phyloP scores from a whole-genome alignment of 139 green algal genomes.

The Asterochloris erici region DNA sequence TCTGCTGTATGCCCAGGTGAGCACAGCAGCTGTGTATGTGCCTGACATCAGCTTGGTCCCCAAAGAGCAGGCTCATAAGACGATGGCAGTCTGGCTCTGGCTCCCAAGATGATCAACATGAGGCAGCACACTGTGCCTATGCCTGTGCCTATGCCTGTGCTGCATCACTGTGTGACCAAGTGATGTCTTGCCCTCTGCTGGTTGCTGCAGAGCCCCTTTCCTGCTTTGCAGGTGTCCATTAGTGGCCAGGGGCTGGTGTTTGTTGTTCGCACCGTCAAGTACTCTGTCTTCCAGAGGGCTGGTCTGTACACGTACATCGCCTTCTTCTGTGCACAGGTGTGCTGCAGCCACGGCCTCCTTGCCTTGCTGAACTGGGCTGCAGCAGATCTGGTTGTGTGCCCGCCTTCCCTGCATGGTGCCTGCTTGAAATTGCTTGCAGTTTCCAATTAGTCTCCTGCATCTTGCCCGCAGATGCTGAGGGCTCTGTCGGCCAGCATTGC shows the following conservation, averaged over 20 bases:
- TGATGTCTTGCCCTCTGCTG: no score
- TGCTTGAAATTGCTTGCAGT: no score
- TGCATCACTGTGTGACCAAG: no score
- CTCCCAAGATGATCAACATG: no score
- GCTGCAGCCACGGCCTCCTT: not conserved
- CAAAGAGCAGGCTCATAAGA: no score
- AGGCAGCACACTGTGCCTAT: no score
- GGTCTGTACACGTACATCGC: slow-evolving; percentile 70
- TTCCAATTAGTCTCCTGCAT: no score
- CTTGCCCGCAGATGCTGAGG: no score
- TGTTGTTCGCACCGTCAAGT: slow-evolving; percentile 62
- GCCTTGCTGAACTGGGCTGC: not conserved
- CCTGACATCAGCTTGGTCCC: not conserved
- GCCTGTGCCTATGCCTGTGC: no score
- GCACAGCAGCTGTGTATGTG: not conserved
- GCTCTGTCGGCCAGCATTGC: no score
- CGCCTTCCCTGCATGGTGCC: no score
- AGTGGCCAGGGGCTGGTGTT: slow-evolving; percentile 79
- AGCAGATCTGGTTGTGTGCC: not conserved
- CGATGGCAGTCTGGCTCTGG: no score
- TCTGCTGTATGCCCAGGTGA: slow-evolving; percentile 67
- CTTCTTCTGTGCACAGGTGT: slow-evolving; percentile 67
- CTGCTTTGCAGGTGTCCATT: slow-evolving; percentile 52
- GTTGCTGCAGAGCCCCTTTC: not conserved
- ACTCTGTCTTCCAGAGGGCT: slow-evolving; percentile 51